phyloP scores from a whole-genome alignment of 305 asterid species.

The Coffea humblotiana region DNA sequence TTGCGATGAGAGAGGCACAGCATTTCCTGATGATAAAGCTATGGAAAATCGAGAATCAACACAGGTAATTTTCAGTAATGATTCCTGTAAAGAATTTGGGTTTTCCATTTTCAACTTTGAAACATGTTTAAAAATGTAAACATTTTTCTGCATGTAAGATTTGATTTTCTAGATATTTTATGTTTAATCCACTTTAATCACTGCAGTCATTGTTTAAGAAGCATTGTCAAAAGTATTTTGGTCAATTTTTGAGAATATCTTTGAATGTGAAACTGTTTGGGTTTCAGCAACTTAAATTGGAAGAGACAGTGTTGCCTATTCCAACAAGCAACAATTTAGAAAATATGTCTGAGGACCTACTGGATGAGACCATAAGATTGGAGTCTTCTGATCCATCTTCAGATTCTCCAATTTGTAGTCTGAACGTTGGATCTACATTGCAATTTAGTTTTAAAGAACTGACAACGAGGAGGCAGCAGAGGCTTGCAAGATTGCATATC shows the following conservation, averaged over 20 bases:
- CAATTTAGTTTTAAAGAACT: slow-evolving; percentile 76
- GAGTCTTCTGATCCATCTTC: slow-evolving; percentile 37
- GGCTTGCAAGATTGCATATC: slow-evolving; percentile 53
- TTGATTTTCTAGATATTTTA: neutral
- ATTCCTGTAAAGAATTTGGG: too few species aligned
- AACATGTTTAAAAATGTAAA: too few species aligned
- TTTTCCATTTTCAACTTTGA: too few species aligned
- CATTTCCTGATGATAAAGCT: slow-evolving; percentile 2
- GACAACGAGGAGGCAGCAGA: slow-evolving; percentile 67
- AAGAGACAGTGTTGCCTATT: slow-evolving; percentile 37
- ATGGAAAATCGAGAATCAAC: slow-evolving; percentile 26
- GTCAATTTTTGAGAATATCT: slow-evolving; percentile 16
- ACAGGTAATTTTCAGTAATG: neutral
- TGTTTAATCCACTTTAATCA: neutral
- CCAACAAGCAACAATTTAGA: slow-evolving; percentile 35
- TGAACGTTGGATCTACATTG: slow-evolving; percentile 60
- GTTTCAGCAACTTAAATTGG: slow-evolving; percentile 42
- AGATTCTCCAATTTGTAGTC: slow-evolving; percentile 58
- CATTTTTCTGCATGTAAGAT: neutral
- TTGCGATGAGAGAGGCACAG: neutral
- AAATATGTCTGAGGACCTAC: slow-evolving; percentile 27
- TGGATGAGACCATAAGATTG: slow-evolving; percentile 36
- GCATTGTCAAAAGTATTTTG: neutral
- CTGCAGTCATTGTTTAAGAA: neutral
- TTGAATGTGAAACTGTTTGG: slow-evolving; percentile 26